These are phyloP conservation scores for Ceratobasidium sp. DNA, from an alignment of 1,284 basidiomycete species.

Conservation along the genomic window DNA sequence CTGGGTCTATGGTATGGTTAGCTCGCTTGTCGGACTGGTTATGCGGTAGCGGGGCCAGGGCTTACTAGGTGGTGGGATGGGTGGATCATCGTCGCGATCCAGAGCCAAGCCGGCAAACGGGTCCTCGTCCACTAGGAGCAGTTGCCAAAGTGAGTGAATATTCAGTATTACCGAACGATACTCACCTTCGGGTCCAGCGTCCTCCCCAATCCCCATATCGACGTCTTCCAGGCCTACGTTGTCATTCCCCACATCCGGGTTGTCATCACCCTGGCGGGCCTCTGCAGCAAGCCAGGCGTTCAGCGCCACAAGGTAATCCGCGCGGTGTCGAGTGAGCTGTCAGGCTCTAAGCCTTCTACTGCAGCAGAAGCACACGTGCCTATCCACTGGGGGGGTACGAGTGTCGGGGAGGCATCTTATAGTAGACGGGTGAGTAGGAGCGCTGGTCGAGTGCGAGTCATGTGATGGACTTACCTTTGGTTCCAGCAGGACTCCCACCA, in stretches of 20 bases:
- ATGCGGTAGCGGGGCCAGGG: not conserved
- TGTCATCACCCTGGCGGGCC: not conserved
- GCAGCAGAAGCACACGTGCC: not conserved
- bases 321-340: not conserved
- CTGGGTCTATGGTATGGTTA: not conserved
- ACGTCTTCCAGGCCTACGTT: not conserved
- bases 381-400: not conserved
- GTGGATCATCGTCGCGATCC: not conserved
- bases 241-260: not conserved
- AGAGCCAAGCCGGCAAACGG: not conserved
- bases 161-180: not conserved
- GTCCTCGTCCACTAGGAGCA: not conserved
- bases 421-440: not conserved
- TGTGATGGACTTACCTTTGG: not conserved
- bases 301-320: not conserved
- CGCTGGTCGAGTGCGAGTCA: not conserved
- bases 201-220: not conserved
- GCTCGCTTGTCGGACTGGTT: not conserved
- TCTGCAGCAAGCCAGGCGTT: not conserved
- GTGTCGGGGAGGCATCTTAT: not conserved
- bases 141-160: not conserved
- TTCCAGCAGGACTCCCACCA: not conserved
- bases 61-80: not conserved
- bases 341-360: not conserved
- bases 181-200: not conserved